These are phyloP conservation scores for Pythium scleroteichum DNA, from an alignment of 352 stramenopile species.

Conservation along the genomic window DNA sequence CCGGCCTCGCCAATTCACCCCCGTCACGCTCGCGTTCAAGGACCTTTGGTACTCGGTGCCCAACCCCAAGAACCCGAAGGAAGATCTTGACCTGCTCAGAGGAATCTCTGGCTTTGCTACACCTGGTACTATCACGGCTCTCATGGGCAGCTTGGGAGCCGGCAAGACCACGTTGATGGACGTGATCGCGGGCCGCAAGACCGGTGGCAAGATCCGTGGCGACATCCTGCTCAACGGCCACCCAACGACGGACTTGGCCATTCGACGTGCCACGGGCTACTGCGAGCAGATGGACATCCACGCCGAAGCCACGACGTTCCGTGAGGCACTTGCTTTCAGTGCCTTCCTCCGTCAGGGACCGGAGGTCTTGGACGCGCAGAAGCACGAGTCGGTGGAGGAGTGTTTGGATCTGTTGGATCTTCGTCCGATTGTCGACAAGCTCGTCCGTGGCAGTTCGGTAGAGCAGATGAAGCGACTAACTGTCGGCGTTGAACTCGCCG, in stretches of 20 bases:
- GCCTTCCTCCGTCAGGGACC: conserved; percentile 75
- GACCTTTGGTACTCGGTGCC: conserved; percentile 47
- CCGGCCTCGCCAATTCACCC: conserved; percentile 3
- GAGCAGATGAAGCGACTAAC: conserved; percentile 54
- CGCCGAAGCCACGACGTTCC: conserved; percentile 85
- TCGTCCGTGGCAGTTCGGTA: conserved; percentile 36
- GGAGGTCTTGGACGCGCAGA: conserved; percentile 29
- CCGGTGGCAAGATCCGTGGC: conserved; percentile 79
- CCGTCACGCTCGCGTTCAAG: conserved; percentile 47
- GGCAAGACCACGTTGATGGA: conserved; percentile 96
- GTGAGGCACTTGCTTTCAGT: conserved; percentile 91
- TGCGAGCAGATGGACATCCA: conserved; percentile 87
- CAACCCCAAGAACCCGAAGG: conserved; percentile 24
- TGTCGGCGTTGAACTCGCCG: conserved; percentile 68
- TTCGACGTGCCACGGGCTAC: conserved; percentile 44
- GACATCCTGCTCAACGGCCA: conserved; percentile 89
- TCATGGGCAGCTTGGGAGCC: conserved; percentile 76
- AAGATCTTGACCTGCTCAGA: conserved; percentile 50
- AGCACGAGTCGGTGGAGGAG: conserved; percentile 40
- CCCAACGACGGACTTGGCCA: conserved; percentile 54
- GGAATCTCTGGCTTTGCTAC: conserved; percentile 48
- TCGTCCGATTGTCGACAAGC: conserved; percentile 32
- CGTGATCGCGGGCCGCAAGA: conserved; percentile 93
- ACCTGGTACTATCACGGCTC: conserved; percentile 53
- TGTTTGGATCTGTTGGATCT: conserved; percentile 39